phyloP scores from a whole-genome alignment of 164 flowering plant genomes.

The Umbellularia californica region DNA sequence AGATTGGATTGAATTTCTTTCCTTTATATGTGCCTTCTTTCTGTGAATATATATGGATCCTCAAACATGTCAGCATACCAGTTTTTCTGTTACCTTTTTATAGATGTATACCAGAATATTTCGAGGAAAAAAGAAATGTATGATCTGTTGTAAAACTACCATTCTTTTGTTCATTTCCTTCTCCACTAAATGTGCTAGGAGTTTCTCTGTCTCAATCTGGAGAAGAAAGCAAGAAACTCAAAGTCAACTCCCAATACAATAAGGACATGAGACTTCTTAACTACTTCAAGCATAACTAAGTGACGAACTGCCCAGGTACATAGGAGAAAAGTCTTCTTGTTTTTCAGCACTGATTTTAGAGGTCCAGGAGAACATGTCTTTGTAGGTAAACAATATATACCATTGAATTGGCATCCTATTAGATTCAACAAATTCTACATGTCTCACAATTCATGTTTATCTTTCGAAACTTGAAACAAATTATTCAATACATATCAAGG shows the following conservation, averaged over 20 bases:
- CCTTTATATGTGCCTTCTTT: conserved; percentile 98
- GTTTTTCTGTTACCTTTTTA: no score
- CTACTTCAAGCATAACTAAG: no score
- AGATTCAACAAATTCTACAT: no score
- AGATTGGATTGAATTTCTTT: conserved; percentile 96
- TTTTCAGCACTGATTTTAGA: no score
- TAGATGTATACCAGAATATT: not conserved
- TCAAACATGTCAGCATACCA: not conserved
- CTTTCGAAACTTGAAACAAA: no score
- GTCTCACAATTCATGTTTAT: no score
- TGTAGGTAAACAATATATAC: no score
- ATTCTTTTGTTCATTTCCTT: conserved; percentile 74
- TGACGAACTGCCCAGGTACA: no score
- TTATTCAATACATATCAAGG: no score
- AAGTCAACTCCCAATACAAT: not conserved
- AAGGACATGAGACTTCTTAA: not conserved
- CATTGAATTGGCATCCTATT: no score
- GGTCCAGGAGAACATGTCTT: no score
- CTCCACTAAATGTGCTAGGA: conserved; percentile 96
- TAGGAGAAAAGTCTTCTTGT: no score
- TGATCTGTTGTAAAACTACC: conserved; percentile 37
- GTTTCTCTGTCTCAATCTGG: conserved; percentile 98
- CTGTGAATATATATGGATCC: conserved; percentile 36
- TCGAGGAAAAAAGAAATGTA: not conserved
- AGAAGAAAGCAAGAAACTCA: conserved; percentile 11